Evolutionary conservation across 768 basidiomycete species (phyloP).

Genomic region (Calvatia gigantea): DNA sequence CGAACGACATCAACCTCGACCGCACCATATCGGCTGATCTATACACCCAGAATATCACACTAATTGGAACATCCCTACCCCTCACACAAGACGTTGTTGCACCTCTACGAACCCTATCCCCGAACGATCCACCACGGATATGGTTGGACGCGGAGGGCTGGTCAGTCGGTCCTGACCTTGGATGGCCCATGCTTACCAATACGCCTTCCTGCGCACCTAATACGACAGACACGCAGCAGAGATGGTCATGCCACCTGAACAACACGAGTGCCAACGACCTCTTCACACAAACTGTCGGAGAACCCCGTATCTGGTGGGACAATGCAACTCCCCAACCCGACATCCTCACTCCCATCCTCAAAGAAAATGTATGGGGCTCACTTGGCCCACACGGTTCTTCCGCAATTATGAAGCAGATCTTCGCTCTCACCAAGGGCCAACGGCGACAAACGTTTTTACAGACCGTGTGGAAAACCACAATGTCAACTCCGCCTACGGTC

Average conservation of each 20-base stretch:
- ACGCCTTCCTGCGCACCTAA: background rate
- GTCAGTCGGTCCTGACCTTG: slow-evolving; percentile 8
- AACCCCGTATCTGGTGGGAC: slow-evolving; percentile 12
- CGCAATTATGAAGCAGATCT: slow-evolving; percentile 15
- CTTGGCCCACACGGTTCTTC: slow-evolving; percentile 11
- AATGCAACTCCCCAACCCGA: background rate
- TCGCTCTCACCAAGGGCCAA: slow-evolving; percentile 13
- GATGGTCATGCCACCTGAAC: slow-evolving; percentile 8
- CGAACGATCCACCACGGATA: slow-evolving; percentile 4
- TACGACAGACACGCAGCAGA: background rate
- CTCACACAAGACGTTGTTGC: slow-evolving; percentile 7
- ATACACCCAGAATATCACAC: slow-evolving; percentile 8
- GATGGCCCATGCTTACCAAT: background rate
- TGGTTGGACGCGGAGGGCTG: slow-evolving; percentile 14
- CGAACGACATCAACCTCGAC: slow-evolving; percentile 3
- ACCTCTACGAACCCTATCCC: background rate
- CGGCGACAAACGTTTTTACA: slow-evolving; percentile 13
- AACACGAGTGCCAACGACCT: slow-evolving; percentile 1
- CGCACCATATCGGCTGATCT: slow-evolving; percentile 8
- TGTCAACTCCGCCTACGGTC: slow-evolving; percentile 4
- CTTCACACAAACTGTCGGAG: background rate
- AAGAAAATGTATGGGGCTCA: slow-evolving; percentile 10
- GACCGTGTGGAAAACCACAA: slow-evolving; percentile 8
- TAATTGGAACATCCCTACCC: background rate
- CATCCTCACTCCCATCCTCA: background rate